Base-by-base conservation (phyloP, 1,284 basidiomycete genomes). In the Sporisorium scitamineum region DNA sequence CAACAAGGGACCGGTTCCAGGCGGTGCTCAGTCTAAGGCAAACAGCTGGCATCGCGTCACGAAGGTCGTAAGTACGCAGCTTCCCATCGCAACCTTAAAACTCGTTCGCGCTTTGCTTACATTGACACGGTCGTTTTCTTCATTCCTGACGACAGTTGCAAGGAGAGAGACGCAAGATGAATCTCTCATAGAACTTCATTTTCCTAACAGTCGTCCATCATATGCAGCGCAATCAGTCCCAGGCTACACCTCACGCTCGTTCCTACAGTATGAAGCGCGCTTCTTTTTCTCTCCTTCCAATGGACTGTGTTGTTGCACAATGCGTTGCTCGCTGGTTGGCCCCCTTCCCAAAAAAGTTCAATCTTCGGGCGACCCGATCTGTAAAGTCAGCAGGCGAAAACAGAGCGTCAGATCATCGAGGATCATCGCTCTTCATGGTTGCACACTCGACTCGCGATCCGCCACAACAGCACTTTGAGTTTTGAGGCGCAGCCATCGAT, bases 11-110 rank as follows among this genome's bases (percentile, higher is more conserved):
- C 48, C 71, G 3, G 50, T 60, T 10, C 68, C 74, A 8, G 70
- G 78, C 3, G 72, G 79, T 29, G 79, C 79, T 1, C 66, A 76
- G 10, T 70, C 74, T 31, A 82, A 82, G 52, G 80, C 80, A 3
- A 71, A 76, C 42, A 81, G 76, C 37, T 82, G 80, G 80, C 62
- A 74, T 29, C 68, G 79, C n/a, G 80, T 82, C 14, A 70, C 71
- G 29, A 81, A 81, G 64, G 81, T 83, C 29, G 81, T 83, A 61
- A 52, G 81, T 83, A 51, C 18, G 6, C 32, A 39, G 20, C 14
- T 44, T 13, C 26, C 0, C 24, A 13, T 54, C 39, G 31, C 24
- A 31, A 10, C 6, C 42, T 5, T 29, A 18, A 53, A 18, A 5
- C 20, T 37, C n/a, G 20, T 20, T 37, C n/a, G 34, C 5, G 10